These are phyloP conservation scores for Mortierella claussenii DNA, from an alignment of 192 early-diverging fungal species.

Conservation along the genomic window DNA sequence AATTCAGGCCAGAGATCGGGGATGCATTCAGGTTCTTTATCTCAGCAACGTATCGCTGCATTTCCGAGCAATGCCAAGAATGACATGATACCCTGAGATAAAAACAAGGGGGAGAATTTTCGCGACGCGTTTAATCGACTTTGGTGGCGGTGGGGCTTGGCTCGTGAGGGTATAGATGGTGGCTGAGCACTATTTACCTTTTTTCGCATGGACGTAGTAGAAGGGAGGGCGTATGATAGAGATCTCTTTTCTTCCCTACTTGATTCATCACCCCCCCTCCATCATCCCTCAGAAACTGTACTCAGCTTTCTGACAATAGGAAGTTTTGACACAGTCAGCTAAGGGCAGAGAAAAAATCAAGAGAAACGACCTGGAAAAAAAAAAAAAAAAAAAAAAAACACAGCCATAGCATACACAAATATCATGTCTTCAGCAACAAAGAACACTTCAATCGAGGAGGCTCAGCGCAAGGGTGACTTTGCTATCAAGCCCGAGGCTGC, in stretches of 20 bases:
- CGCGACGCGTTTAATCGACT: no score
- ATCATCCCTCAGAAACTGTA: constrained; percentile 51
- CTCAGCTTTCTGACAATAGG: constrained; percentile 45
- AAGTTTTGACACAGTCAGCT: constrained; percentile 51
- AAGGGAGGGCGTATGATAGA: no score
- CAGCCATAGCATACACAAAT: neutral
- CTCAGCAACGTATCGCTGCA: no score
- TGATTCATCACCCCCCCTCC: constrained; percentile 5
- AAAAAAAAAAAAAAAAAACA: constrained; percentile 2
- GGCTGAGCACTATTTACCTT: neutral
- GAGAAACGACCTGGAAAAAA: constrained; percentile 1
- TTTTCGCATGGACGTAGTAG: no score
- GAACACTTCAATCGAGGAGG: constrained; percentile 33
- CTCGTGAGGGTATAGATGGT: no score
- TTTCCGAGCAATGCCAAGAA: no score
- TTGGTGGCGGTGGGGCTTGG: no score
- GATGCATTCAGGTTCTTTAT: no score
- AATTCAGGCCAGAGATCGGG: no score
- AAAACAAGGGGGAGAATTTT: no score
- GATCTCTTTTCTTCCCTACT: neutral
- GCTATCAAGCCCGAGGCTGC: constrained; percentile 86
- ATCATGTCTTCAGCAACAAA: constrained; percentile 40
- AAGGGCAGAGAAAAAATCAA: constrained; percentile 44
- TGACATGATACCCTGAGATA: no score
- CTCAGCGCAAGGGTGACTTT: constrained; percentile 57